phyloP scores from a whole-genome alignment of 106 monocot genomes.

The Dendrobium officinale region DNA sequence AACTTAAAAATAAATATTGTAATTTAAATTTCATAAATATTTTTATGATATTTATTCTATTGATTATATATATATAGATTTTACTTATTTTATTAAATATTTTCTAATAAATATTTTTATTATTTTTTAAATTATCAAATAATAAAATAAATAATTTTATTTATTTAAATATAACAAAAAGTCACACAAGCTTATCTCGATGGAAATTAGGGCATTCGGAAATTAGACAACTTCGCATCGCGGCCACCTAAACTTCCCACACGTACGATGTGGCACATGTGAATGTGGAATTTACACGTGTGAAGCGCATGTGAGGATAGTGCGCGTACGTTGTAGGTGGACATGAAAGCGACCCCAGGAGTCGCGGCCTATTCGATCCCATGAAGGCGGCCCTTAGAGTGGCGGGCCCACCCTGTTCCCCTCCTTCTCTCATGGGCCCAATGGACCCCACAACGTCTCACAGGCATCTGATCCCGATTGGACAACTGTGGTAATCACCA shows the following conservation, averaged over 20 bases:
- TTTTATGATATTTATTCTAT: too few relatives aligned
- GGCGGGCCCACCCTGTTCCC: not conserved
- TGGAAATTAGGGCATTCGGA: too few relatives aligned
- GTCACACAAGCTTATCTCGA: too few relatives aligned
- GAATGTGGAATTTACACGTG: not conserved
- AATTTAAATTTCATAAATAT: too few relatives aligned
- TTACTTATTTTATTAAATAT: too few relatives aligned
- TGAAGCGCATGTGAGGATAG: not conserved
- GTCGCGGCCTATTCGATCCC: not conserved
- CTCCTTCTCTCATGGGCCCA: not conserved
- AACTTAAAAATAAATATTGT: too few relatives aligned
- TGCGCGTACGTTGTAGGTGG: not conserved
- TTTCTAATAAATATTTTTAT: too few relatives aligned
- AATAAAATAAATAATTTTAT: too few relatives aligned
- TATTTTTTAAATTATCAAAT: too few relatives aligned
- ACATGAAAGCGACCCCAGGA: not conserved
- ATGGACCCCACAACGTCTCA: not conserved
- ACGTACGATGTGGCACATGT: not conserved
- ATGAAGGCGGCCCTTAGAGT: constrained; percentile 1
- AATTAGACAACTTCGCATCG: too few relatives aligned
- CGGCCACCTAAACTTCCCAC: not conserved
- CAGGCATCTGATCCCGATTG: constrained; percentile 1
- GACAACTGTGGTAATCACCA: not conserved
- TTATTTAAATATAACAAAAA: too few relatives aligned
- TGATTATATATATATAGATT: too few relatives aligned